Percentiles rank a stretch among this genome's conserved stretches.
Evolutionary conservation across 129 eudicot genomes (phyloP).

Genomic region (Saussurea involucrata): DNA sequence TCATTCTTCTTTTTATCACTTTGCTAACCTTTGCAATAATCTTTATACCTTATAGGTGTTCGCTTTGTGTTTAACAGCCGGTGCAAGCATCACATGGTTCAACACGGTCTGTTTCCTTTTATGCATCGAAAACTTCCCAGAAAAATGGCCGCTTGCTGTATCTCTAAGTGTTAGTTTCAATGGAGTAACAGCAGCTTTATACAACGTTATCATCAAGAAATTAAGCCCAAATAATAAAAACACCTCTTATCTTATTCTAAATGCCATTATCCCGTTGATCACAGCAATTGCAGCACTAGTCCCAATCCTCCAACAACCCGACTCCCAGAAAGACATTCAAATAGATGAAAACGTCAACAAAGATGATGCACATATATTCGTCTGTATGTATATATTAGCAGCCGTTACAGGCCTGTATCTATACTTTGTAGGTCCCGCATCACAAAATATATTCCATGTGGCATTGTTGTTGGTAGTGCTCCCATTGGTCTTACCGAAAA

Average conservation of each 20-base stretch:
- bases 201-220: slow-evolving; percentile 53
- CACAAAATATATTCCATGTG: slow-evolving; percentile 35
- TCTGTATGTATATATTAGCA: slow-evolving; percentile 39
- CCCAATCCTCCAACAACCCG: slow-evolving; percentile 43
- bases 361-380: slow-evolving; percentile 41
- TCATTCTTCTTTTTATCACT: background rate
- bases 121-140: slow-evolving; percentile 51
- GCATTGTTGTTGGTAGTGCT: slow-evolving; percentile 42
- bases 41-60: slow-evolving; percentile 38
- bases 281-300: slow-evolving; percentile 33
- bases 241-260: slow-evolving; percentile 55
- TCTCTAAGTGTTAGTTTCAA: slow-evolving; percentile 71
- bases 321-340: slow-evolving; percentile 20
- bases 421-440: slow-evolving; percentile 32
- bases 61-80: slow-evolving; percentile 47
- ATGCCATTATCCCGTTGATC: slow-evolving; percentile 54
- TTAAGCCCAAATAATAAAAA: slow-evolving; percentile 29
- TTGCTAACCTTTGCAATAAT: background rate
- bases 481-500: slow-evolving; percentile 39
- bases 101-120: slow-evolving; percentile 72
- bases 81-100: slow-evolving; percentile 79
- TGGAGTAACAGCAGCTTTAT: slow-evolving; percentile 70
- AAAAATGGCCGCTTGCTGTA: slow-evolving; percentile 55
- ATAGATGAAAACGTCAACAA: slow-evolving; percentile 20
- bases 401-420: slow-evolving; percentile 61